These are phyloP conservation scores for Mrakia hoshinonis DNA, from an alignment of 768 basidiomycete genomes.

Conservation along the genomic window DNA sequence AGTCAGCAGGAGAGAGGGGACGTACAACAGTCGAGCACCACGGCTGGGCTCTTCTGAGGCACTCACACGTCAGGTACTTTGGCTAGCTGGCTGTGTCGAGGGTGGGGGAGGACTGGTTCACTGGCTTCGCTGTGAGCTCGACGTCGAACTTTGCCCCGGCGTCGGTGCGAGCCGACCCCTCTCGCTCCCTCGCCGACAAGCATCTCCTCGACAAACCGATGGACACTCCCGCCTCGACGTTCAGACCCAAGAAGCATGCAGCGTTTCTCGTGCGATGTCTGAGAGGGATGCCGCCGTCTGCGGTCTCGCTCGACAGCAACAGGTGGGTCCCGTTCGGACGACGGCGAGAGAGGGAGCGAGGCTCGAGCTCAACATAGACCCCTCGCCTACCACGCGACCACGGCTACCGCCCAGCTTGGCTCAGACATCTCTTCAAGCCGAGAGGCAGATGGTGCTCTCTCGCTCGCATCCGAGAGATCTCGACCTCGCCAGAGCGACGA, in stretches of 20 bases:
- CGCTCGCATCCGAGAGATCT: no score
- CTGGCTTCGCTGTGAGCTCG: no score
- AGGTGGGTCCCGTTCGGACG: slow-evolving; percentile 4
- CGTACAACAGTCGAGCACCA: no score
- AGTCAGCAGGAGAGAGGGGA: no score
- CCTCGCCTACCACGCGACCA: background rate
- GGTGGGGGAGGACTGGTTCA: no score
- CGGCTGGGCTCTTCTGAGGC: no score
- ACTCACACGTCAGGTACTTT: no score
- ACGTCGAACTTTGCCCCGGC: no score
- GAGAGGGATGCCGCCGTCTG: slow-evolving; percentile 16
- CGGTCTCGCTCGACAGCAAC: slow-evolving; percentile 13
- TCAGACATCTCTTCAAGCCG: background rate
- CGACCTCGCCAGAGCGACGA: no score
- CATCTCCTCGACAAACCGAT: background rate
- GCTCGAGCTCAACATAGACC: background rate
- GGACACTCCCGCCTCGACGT: background rate
- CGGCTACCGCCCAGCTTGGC: background rate
- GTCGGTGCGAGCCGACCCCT: no score
- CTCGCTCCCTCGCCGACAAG: background rate
- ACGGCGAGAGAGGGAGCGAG: background rate
- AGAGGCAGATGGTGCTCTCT: background rate
- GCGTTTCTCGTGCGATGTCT: slow-evolving; percentile 22
- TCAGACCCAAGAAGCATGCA: slow-evolving; percentile 7
- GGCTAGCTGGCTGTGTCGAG: no score